Conservation (phyloP, 768 basidiomycete genomes). For the Mycena olivaceomarginata region DNA sequence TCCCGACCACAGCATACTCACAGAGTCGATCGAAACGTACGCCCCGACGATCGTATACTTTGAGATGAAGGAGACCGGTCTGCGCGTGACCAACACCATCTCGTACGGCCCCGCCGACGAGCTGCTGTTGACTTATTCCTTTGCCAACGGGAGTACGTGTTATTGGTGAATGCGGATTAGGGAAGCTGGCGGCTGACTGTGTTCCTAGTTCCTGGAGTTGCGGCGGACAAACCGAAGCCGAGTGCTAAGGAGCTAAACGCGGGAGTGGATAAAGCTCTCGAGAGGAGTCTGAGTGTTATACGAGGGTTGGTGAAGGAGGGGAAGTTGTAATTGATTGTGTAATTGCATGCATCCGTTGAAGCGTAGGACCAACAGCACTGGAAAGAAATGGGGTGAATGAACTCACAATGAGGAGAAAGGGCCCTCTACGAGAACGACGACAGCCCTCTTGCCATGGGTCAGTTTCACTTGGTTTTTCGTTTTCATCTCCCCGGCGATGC, state of each 20-base stretch:
- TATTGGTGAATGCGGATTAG: background rate
- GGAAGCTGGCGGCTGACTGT: background rate
- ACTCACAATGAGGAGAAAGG: no score
- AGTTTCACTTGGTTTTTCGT: no score
- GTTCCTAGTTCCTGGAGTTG: conserved; percentile 23
- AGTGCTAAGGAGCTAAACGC: conserved; percentile 37
- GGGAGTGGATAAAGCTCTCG: conserved; percentile 13
- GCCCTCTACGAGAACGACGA: no score
- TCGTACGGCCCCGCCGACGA: conserved; percentile 37
- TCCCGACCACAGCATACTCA: background rate
- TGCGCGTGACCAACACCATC: conserved; percentile 32
- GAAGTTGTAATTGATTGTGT: conserved; percentile 19
- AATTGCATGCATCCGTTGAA: no score
- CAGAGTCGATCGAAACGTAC: conserved; percentile 28
- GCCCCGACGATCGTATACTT: conserved; percentile 38
- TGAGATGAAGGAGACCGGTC: conserved; percentile 29
- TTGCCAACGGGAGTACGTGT: conserved; percentile 35
- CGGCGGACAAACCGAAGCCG: conserved; percentile 34
- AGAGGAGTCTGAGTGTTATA: conserved; percentile 27
- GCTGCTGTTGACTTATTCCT: conserved; percentile 36
- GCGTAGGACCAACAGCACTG: no score
- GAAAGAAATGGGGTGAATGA: no score
- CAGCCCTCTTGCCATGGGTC: no score
- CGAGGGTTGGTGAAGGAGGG: conserved; percentile 41
- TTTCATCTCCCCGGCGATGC: no score